Base-by-base conservation (phyloP, 257 asterid species). In the Orobanche coerulescens region DNA sequence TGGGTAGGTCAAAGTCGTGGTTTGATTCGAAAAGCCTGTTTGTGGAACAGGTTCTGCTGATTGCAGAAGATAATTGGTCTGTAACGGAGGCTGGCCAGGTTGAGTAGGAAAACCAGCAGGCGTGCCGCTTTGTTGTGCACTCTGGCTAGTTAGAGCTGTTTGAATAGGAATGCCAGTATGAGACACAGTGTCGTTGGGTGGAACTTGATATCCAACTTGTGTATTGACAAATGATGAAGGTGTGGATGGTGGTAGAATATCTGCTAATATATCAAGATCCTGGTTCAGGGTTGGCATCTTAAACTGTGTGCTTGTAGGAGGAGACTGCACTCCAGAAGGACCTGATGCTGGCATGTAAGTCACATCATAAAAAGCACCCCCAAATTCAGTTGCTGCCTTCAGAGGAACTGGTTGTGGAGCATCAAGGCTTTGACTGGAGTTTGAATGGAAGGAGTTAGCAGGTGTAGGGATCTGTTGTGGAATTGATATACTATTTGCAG, bases 221-320 rank as follows among this genome's bases (percentile, higher is more conserved):
- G 89, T 5, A 63, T 42, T 62, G 64, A 51, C 76, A 62, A 57
- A 57, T 42, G 74, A 68, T 20, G 79, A 75, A 47, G 81, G 75
- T 62, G 73, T 85, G 40, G 95, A 74, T 12, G 87, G 90, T 10
- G 95, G 99, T 55, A 93, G 95, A 73, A 93, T 89, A 73, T 86
- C 96, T 0, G 95, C 99, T 76, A 93, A 82, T 71, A 93, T 83
- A 75, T 93, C 97, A 67, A 83, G 36, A 37, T 85, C 89, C 10
- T 68, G 78, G 73, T 39, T 57, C 33, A 76, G 51, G 31, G 76
- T 63, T 37, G 95, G 71, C 7, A 74, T 57, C 66, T 82, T 88
- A 60, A 69, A 69, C 37, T 77, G 88, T 33, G 73, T 34, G 74
- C 54, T 65, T 53, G 83, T 57, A 25, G 81, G 70, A 69, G 78